Base-by-base conservation (phyloP, 805 yeast genomes). In the Saturnispora zaruensis region DNA sequence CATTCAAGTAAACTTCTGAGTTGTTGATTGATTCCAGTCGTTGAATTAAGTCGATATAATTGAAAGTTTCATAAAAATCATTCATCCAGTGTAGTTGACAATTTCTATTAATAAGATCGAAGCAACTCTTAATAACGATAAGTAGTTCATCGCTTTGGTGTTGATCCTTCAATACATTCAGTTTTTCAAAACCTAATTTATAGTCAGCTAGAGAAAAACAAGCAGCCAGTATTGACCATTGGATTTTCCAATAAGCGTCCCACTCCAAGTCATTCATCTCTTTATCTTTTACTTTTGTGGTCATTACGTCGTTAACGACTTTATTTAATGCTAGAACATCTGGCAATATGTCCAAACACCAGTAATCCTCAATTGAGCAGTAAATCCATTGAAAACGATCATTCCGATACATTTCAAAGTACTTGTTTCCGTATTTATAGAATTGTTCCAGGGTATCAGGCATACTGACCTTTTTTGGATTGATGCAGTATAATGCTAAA, bases 151-250 rank as follows among this genome's bases (percentile, higher is more conserved):
- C 37, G 6, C 21, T 28, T 18, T 25, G 43, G 4, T 16, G 11
- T 4, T 21, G 23, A 18, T 46, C 34, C 11, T 40, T 41, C n/a
- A 41, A 40, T 14, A 32, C 16, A n/a, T 46, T 18, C 41, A 59
- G 59, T 8, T 57, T 59, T 3, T 55, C 55, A 20, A 59, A 58
- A 32, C 61, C 65, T 1, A 44, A 43, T 4, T 47, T 42, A 41
- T 61, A 66, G 47, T 63, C 57, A 42, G 56, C 56, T 18, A 52
- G 48, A 23, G 57, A 48, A 49, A 64, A 66, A 21, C 51, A 40
- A 1, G 61, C 58, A 40, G 59, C 63, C 5, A 66, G 11, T 16
- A 63, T 38, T 37, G 55, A 52, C 66, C 66, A 65, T 18, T 63
- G 56, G 30, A 66, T 59, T 14, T 56, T 60, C 62, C 63, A 66